phyloP scores from a whole-genome alignment of 805 yeast species.

The Nakazawaea ambrosiae region DNA sequence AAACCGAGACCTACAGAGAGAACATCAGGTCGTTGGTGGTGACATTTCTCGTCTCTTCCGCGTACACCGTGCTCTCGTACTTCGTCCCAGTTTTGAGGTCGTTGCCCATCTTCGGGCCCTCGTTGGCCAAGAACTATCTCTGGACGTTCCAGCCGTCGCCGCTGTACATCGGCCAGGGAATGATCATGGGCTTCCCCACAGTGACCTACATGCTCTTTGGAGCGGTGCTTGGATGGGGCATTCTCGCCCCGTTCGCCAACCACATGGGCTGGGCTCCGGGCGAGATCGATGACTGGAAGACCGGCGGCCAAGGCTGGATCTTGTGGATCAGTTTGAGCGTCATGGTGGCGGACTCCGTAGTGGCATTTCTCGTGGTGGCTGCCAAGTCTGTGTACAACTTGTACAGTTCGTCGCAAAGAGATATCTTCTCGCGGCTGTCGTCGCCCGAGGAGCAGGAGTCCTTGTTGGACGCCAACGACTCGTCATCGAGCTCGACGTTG shows the following conservation, averaged over 20 bases:
- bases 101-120: slow-evolving; percentile 70
- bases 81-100: slow-evolving; percentile 62
- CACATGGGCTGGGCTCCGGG: slow-evolving; percentile 82
- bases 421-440: neutral
- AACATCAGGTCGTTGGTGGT: slow-evolving; percentile 53
- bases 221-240: slow-evolving; percentile 84
- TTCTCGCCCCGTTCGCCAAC: slow-evolving; percentile 77
- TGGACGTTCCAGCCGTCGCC: slow-evolving; percentile 96
- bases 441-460: neutral
- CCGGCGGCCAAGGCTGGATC: slow-evolving; percentile 96
- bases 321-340: slow-evolving; percentile 89
- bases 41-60: slow-evolving; percentile 65
- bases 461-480: neutral
- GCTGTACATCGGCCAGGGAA: slow-evolving; percentile 95
- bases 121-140: slow-evolving; percentile 54
- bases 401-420: neutral
- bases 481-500: neutral
- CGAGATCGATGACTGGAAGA: slow-evolving; percentile 84
- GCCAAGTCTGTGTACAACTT: slow-evolving; percentile 28
- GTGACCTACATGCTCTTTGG: slow-evolving; percentile 90
- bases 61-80: slow-evolving; percentile 65
- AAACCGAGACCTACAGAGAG: slow-evolving; percentile 32
- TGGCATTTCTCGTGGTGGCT: slow-evolving; percentile 65
- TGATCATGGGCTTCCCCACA: slow-evolving; percentile 93
- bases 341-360: slow-evolving; percentile 88